Conservation (phyloP, 164 flowering plant genomes). For the Chloranthus sessilifolius region DNA sequence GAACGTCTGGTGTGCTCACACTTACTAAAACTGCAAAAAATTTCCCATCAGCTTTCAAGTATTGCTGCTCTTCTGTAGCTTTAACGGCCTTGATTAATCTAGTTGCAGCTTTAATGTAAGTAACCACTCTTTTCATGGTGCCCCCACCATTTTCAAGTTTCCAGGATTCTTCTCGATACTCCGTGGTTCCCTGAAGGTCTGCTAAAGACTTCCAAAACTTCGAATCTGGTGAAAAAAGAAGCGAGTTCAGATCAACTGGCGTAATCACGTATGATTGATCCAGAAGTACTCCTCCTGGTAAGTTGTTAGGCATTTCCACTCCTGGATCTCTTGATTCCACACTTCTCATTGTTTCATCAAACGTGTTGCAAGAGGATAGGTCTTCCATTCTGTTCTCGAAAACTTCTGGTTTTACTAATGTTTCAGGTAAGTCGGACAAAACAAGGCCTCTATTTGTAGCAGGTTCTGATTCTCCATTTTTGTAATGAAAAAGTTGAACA, state of each 20-base stretch:
- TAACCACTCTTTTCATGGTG: conserved; percentile 54
- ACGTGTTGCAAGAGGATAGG: conserved; percentile 33
- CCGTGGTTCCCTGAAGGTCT: conserved; percentile 73
- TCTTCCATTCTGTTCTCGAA: conserved; percentile 39
- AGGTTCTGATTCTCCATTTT: conserved; percentile 32
- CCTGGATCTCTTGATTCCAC: conserved; percentile 57
- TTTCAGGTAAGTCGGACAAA: conserved; percentile 34
- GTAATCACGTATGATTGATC: conserved; percentile 62
- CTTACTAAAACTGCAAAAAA: conserved; percentile 54
- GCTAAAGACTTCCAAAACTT: conserved; percentile 41
- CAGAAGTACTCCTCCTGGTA: conserved; percentile 73
- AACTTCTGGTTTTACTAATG: conserved; percentile 25
- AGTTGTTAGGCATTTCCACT: conserved; percentile 54
- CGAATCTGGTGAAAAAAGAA: conserved; percentile 71
- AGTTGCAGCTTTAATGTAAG: conserved; percentile 62
- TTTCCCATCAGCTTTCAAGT: conserved; percentile 81
- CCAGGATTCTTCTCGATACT: conserved; percentile 67
- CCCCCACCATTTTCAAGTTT: conserved; percentile 54
- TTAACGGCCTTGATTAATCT: conserved; percentile 72
- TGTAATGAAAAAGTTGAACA: conserved; percentile 53
- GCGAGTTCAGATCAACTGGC: conserved; percentile 60
- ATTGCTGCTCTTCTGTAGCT: conserved; percentile 82
- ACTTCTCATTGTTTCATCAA: conserved; percentile 56
- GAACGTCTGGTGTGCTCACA: conserved; percentile 89
- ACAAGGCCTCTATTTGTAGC: conserved; percentile 18